Evolutionary conservation across 768 basidiomycete genomes (phyloP), one percentile per base, ranked within the genome.

Genomic region (Suillus decipiens): DNA sequence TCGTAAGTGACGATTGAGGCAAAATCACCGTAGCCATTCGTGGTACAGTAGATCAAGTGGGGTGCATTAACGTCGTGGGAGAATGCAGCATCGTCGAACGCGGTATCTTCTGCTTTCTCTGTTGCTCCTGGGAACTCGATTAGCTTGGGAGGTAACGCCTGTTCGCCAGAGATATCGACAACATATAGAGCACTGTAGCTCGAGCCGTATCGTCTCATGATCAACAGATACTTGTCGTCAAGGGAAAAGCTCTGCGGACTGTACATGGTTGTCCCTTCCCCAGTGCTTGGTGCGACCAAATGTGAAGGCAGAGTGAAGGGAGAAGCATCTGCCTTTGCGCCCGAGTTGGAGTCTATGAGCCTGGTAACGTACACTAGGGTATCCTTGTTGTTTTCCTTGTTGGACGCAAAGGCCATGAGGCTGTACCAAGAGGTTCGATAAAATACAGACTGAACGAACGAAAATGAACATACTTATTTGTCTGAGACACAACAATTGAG

Each of bases 1-100:
- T 80, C 73, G 34, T 78, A 80, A 14, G 68, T 61, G 39, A 80
- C 63, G n/a, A 80, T 65, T 2, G 79, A 72, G 5, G 64, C 31
- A 55, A 80, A 80, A 60, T 81, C 76, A 17, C 80, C 75, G 60
- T 76, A 81, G 3, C 76, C 79, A 53, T 76, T 68, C 11, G 77
- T 78, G 60, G 71, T 61, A 60, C 78, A 24, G 59, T 81, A 79
- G 15, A 72, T 39, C 1, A 77, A 33, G 50, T 78, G 70, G 11
- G 77, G 70, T 43, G 63, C 68, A 2, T 62, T 59, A 12, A 70
- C 69, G 61, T 79, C 69, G 14, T 70, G 69, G 24, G 78, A 79
- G 61, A 80, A 80, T 14, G 24, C 62, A 1, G 71, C 63, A 17
- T 15, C 14, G 2, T n/a, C 11, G 33, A 61, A 61, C 8, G 53